Evolutionary conservation across 164 flowering plant genomes (phyloP), one percentile per base, ranked within the genome.

Genomic region (Dillenia turbinata): DNA sequence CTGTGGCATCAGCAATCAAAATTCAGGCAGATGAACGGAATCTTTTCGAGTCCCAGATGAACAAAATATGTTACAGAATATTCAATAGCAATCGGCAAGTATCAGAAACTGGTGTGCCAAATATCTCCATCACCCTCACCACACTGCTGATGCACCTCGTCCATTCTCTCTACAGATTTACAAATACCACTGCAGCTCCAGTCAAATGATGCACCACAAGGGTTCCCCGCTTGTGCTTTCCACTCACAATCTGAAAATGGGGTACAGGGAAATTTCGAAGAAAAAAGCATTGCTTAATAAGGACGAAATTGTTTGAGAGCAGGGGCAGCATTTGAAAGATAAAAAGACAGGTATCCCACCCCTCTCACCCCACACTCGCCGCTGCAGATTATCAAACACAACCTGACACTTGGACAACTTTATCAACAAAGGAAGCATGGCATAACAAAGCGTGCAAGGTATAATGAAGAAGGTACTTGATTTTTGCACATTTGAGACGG

Each of bases 151-250:
- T 92, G 97, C 10, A 92, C 94, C 60, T 85, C 94, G 47, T 71
- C 71, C 90, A 92, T 89, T 64, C 92, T 84, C 75, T 92, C 96
- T 12, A 78, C 92, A 3, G 97, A 89, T 69, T 83, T 89, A 72
- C 97, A 92, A 26, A 92, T 76, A 50, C 97, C 97, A 44, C 97
- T 92, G 79, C 97, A 92, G 74, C 88, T 89, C 96, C 97, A 92
- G 46, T 92, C 97, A 69, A 89, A 92, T 17, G 97, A 92, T 56
- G 97, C 97, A n/a, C 75, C 96, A 70, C 97, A 92, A 2, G 85
- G 78, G 59, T 87, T 89, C 43, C 97, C 97, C 9, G 97, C 94
- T 69, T 92, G 90, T 8, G 87, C 85, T 69, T 92, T 92, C 94
- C 90, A 87, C 72, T 92, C 96, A 40, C 97, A 92, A 71, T 89